Base-by-base conservation (phyloP, 1,139 yeast species). In the Nakaseomyces delphensis region DNA sequence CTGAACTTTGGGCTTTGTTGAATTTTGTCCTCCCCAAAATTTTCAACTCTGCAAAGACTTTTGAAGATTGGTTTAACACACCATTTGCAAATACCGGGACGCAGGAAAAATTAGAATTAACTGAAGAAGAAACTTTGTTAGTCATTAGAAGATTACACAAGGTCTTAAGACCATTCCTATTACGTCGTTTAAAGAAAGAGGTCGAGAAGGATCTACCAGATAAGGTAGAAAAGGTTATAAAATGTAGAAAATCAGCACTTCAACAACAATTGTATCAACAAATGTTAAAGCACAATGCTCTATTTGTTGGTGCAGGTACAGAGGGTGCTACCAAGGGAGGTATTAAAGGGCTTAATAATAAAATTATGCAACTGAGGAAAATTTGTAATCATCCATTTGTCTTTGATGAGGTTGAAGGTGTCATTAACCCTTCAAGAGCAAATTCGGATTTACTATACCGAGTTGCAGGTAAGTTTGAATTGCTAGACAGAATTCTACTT, bases 351-450 rank as follows among this genome's bases (percentile, higher is more conserved):
- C 79, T 86, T 55, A 86, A 87, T 60, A 86, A 87, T 58, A 87
- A 87, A 59, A 77, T 91, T 44, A 91, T 91, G 98, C 98, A 91
- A 65, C 71, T 91, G 64, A 77, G 96, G 56, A 91, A 91, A 64
- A 87, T 91, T 53, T 91, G 97, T 69, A 91, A 91, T 62, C 98
- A 91, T 69, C 98, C 98, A 1, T 91, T 83, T 68, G 97, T 91
- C 13, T 91, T 86, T 64, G 96, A 85, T 59, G 97, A 87, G 53
- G 95, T 91, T 38, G 98, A 91, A 65, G 77, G 79, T 48, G 71
- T 85, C 49, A 76, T 91, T 41, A 86, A 89, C 59, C 96, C 97
- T 15, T 65, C 74, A 0, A 71, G 71, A 44, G 77, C 74, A 51
- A 81, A 86, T 1, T 80, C 81, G 55, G 83, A 79, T 52, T 67